Evolutionary conservation across 2,329 filamentous ascomycete genomes (phyloP), one percentile per base, ranked within the genome.

Genomic region (Lasiodiplodia gonubiensis): DNA sequence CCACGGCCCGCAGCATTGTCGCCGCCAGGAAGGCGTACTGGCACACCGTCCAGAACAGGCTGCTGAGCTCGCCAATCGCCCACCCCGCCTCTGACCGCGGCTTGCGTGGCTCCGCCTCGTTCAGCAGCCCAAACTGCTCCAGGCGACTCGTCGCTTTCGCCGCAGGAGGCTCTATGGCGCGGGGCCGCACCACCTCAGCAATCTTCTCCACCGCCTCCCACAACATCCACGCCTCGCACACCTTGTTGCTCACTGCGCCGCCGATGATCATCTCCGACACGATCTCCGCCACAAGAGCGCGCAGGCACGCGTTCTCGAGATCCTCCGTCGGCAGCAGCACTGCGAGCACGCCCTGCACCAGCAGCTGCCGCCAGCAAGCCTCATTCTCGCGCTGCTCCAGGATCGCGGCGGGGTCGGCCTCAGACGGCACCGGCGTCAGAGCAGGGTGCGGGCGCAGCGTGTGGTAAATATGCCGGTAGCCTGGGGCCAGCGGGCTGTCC

Each of bases 251-350:
- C 73, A 97, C 84, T 68, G 91, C 86, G 72, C 92, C 93, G 70
- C 92, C 92, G 70, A 99, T 84, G 70, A 98, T 92, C 77, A 97
- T 89, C 79, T 97, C 93, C 7, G 93, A 92, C 69, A 98, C 85
- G 71, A 98, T 91, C 79, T 97, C 93, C 66, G 89, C 89, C 70
- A 97, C 90, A 69, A 99, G 84, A 42, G 92, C 86, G 67, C 92
- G 90, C 73, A 98, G 84, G 77, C 92, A 97, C 65, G 88, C 88
- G 77, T 97, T 98, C 74, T 94, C 89, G 48, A 98, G 83, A 77
- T 98, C 94, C 74, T 98, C 94, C 18, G 93, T 95, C 11, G 95
- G 95, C 23, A 99, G 85, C 18, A 99, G 86, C 64, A 97, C 85
- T 27, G 92, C 90, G 69, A 99, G 83, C 46, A 93, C 85, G 35